Evolutionary conservation across 2,329 filamentous ascomycete genomes (phyloP), one percentile per base, ranked within the genome.

Genomic region (Microsporum canis): DNA sequence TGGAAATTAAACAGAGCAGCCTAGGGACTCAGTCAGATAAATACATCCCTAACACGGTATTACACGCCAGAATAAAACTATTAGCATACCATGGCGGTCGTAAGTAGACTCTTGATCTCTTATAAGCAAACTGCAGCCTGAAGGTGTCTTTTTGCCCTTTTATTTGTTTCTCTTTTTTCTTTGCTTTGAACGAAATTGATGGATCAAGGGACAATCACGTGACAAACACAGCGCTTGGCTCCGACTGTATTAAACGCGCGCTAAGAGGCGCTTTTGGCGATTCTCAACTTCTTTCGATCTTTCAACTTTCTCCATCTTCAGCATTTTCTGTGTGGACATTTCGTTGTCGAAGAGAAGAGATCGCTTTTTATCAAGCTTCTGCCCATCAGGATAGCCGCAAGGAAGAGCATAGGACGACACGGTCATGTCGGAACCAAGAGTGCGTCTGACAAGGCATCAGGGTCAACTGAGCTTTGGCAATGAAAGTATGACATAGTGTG

Each of bases 1-100:
- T 96, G 91, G 80, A 99, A 97, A 79, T 97, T 97, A 86, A 99
- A 96, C 71, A 99, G 87, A 60, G 94, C 94, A 63, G 94, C 88
- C 94, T 96, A 70, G 58, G 41, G 47, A 27, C 5, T 1, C 17
- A 4, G 39, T 58, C 39, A 58, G 56, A 38, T 27, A 36, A 43
- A 49, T 29, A 8, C 45, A 14, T 5, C 23, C 12, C 31, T 33
- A 12, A 14, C 29, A 12, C 31, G 27, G 10, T 27, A 31, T 17
- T 10, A 8, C 17, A 23, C 31, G 5, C 12, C 10, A 31, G 7
- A n/a, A 23, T 34, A 4, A 4, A 34, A 34, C 0, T 31, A 10
- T 29, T 29, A 14, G 23, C 45, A 8, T 49, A 49, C 45, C 45
- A 49, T 49, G 45, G 6, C 23, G 1, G 8, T 49, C 23, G 17